Evolutionary conservation across 2,329 filamentous ascomycete species (phyloP), one percentile per base, ranked within the genome.

Genomic region (Botrytis porri): DNA sequence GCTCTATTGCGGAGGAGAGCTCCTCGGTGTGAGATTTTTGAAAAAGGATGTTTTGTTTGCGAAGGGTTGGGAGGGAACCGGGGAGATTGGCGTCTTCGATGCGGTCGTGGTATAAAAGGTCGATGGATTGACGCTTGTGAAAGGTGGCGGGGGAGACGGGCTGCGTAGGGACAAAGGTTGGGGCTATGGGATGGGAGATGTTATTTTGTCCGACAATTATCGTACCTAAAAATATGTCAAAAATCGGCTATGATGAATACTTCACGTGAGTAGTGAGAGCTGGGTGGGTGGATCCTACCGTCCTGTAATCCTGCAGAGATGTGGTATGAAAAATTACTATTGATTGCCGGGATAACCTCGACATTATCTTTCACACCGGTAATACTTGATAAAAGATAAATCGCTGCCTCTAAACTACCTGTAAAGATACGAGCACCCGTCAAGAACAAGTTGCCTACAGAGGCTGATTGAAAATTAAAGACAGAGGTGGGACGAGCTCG

Each of bases 291-390:
- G n/a, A 3, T 57, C 0, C 88, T 89, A 12, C 93, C 94, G 80
- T 97, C 89, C 29, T 85, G 84, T 0, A 98, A 86, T 0, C 92
- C 92, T 2, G 94, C 95, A 9, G 92, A 94, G 77, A 98, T 98
- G 82, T 98, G 95, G 79, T 97, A 93, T 0, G 93, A 93, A 84
- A 98, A 98, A 81, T 97, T 98, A 75, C 92, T 94, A 84, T 97
- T 97, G 77, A 98, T 93, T 6, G 93, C 94, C 0, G 95, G 96
- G 25, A 98, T 89, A 0, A 98, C 94, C 0, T 90, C 87, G 9
- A 96, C 89, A 69, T 90, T 86, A 18, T 89, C 87, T 0, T 94
- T 92, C 0, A 98, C 92, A n/a, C 89, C 89, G 79, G 95, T 97
- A 76, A 98, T 93, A 77, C 91, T 92, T 69, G 92, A 92, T 7